Conservation (phyloP, 768 basidiomycete genomes). For the Sporobolomyces pararoseus region DNA sequence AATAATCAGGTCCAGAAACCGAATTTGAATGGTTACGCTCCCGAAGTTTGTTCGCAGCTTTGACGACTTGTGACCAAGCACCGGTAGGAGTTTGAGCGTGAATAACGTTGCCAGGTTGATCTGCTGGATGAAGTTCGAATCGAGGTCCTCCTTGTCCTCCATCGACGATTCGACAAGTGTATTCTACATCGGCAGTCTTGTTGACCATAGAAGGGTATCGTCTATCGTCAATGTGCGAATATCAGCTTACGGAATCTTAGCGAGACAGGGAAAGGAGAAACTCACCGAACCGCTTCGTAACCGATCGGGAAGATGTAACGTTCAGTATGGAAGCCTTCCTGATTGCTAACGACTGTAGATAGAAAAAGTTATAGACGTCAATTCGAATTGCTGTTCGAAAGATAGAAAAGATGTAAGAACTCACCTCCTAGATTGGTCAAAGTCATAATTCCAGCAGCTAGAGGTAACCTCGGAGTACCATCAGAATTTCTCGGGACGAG, state of each 20-base stretch:
- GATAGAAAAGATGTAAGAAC: slow-evolving; percentile 41
- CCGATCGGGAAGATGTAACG: slow-evolving; percentile 84
- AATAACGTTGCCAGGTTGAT: slow-evolving; percentile 66
- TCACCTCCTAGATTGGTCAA: slow-evolving; percentile 64
- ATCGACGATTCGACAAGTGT: slow-evolving; percentile 77
- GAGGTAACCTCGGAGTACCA: slow-evolving; percentile 67
- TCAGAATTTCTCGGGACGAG: slow-evolving; percentile 65
- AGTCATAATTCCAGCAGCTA: slow-evolving; percentile 83
- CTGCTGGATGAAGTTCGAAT: slow-evolving; percentile 74
- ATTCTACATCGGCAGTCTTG: slow-evolving; percentile 64
- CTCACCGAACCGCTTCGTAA: slow-evolving; percentile 73
- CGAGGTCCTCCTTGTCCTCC: slow-evolving; percentile 76
- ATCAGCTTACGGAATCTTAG: background rate
- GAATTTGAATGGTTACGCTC: slow-evolving; percentile 79
- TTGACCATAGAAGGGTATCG: slow-evolving; percentile 75
- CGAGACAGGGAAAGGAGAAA: slow-evolving; percentile 14
- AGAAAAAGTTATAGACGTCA: background rate
- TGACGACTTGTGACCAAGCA: slow-evolving; percentile 78
- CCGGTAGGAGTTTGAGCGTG: slow-evolving; percentile 83
- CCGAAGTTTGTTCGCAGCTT: slow-evolving; percentile 73
- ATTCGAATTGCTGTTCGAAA: too few relatives aligned
- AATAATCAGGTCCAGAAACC: slow-evolving; percentile 83
- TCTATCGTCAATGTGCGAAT: slow-evolving; percentile 49
- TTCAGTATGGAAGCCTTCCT: slow-evolving; percentile 81
- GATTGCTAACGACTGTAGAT: slow-evolving; percentile 35